Conservation (phyloP, 2,329 filamentous ascomycete species). For the Colletotrichum sp. region DNA sequence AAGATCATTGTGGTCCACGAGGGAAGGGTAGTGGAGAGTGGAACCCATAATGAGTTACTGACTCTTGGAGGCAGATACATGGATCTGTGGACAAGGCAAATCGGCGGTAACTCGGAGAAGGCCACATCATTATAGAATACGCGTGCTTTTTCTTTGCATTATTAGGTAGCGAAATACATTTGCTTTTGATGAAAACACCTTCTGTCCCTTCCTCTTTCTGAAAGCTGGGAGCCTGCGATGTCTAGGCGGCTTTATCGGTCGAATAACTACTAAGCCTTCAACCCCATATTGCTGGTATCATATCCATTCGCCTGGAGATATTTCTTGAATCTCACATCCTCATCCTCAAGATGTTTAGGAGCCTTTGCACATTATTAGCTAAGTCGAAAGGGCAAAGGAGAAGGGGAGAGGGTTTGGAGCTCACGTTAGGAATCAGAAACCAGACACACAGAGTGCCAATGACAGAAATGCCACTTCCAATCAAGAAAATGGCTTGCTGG, state of each 20-base stretch:
- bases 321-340: constrained; percentile 24
- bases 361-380: not conserved
- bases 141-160: not conserved
- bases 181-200: not conserved
- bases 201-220: not conserved
- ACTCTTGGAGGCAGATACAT: constrained; percentile 53
- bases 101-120: not conserved
- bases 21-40: not conserved
- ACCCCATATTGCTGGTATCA: constrained; percentile 23
- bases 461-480: constrained; percentile 30
- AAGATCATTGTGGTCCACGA: not conserved
- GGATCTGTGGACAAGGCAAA: constrained; percentile 57
- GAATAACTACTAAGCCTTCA: not conserved
- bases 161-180: not conserved
- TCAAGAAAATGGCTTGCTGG: constrained; percentile 30
- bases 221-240: not conserved
- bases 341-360: constrained; percentile 25
- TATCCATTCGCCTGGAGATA: constrained; percentile 25
- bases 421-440: constrained; percentile 29
- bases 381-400: too few relatives aligned
- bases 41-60: constrained; percentile 41
- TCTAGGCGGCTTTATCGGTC: fast-evolving
- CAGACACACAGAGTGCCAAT: constrained; percentile 27
- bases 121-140: not conserved
- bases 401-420: not conserved